These are phyloP conservation scores for Passalora sequoiae DNA, from an alignment of 2,329 filamentous ascomycete species.

Conservation along the genomic window DNA sequence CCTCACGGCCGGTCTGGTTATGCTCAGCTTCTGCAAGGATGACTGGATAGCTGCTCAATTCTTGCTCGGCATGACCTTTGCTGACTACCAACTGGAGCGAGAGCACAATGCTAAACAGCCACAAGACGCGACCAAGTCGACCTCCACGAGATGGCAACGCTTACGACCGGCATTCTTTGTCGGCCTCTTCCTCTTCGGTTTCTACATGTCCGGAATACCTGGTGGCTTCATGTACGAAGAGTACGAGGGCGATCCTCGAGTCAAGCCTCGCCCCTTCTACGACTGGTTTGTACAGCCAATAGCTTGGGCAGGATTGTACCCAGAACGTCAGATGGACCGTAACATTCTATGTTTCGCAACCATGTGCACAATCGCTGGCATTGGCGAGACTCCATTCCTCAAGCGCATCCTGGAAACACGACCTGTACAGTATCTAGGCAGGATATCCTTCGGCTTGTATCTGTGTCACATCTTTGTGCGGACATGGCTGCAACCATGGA, in stretches of 20 bases:
- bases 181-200: slow-evolving; percentile 12
- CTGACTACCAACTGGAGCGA: slow-evolving; percentile 12
- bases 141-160: background rate
- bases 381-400: slow-evolving; percentile 27
- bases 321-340: slow-evolving; percentile 13
- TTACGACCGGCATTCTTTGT: slow-evolving; percentile 1
- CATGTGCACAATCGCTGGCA: slow-evolving; percentile 8
- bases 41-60: slow-evolving; percentile 17
- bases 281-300: slow-evolving; percentile 11
- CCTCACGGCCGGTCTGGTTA: slow-evolving; percentile 4
- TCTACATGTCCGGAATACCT: slow-evolving; percentile 11
- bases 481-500: slow-evolving; percentile 4
- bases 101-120: background rate
- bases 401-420: slow-evolving; percentile 48
- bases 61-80: slow-evolving; percentile 14
- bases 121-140: background rate
- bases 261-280: slow-evolving; percentile 9
- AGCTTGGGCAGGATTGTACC: slow-evolving; percentile 6
- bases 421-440: slow-evolving; percentile 54
- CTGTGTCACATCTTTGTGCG: slow-evolving; percentile 40
- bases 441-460: slow-evolving; percentile 47
- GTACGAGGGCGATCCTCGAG: background rate
- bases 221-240: slow-evolving; percentile 1
- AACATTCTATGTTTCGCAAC: slow-evolving; percentile 12
- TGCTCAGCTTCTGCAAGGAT: slow-evolving; percentile 10